Percentiles rank a stretch among this genome's conserved stretches.
phyloP scores from a whole-genome alignment of 2,329 filamentous ascomycete genomes.

The Diaporthe ilicicola region DNA sequence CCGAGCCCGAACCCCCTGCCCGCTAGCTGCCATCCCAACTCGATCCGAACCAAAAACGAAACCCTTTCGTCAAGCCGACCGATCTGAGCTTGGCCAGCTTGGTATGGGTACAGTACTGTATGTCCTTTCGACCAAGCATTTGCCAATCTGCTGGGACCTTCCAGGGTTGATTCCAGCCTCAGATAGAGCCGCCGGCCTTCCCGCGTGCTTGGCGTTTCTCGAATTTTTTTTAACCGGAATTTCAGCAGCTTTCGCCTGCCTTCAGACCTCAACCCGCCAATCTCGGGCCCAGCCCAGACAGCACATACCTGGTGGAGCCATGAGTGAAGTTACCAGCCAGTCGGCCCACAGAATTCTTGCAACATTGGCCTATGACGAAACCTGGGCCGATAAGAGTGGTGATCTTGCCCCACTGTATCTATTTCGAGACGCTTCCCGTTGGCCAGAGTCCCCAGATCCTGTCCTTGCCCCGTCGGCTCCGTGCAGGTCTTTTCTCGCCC shows the following conservation, averaged over 20 bases:
- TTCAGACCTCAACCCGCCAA: constrained; percentile 14
- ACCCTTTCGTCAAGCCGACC: constrained; percentile 18
- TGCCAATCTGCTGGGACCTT: constrained; percentile 8
- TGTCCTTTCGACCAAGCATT: constrained; percentile 5
- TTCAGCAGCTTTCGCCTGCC: constrained; percentile 20
- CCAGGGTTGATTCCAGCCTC: constrained; percentile 9
- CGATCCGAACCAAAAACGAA: neutral
- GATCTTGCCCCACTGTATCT: constrained; percentile 23
- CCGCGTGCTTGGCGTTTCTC: constrained; percentile 3
- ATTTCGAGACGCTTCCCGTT: constrained; percentile 21
- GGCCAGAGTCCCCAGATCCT: constrained; percentile 16
- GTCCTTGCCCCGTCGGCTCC: neutral
- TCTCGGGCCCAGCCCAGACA: constrained; percentile 14
- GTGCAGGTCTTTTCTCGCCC: constrained; percentile 4
- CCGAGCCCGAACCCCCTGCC: too few species aligned
- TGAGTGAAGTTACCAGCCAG: neutral
- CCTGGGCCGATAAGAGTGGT: constrained; percentile 1
- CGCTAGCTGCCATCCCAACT: constrained; percentile 13
- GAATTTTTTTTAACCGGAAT: constrained; percentile 8
- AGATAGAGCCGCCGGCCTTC: constrained; percentile 1
- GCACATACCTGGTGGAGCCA: neutral
- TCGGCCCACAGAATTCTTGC: neutral
- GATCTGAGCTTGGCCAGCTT: constrained; percentile 8
- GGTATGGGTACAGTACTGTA: neutral
- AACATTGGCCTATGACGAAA: constrained; percentile 20